Conservation (phyloP, 2,329 filamentous ascomycete genomes). For the Sporothrix globosa region DNA sequence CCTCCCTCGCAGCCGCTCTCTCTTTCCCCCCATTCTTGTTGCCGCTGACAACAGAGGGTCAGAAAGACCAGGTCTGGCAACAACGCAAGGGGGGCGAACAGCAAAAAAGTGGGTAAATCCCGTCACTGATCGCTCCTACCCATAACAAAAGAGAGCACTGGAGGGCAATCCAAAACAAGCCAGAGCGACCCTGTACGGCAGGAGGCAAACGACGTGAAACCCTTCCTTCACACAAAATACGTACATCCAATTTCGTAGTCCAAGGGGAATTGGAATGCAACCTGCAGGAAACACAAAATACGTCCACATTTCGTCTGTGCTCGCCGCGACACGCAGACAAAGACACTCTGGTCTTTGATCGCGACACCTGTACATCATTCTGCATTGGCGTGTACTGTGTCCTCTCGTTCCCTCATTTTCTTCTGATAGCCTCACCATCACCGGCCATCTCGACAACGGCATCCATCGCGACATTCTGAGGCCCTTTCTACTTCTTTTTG, state of each 20-base stretch:
- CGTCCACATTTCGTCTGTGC: conserved; percentile 2
- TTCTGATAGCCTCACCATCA: neutral
- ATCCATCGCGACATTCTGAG: neutral
- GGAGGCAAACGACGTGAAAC: conserved; percentile 15
- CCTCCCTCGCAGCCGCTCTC: conserved; percentile 15
- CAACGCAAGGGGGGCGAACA: conserved; percentile 22
- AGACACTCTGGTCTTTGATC: conserved; percentile 14
- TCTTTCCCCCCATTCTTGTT: conserved; percentile 25
- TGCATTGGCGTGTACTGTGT: conserved; percentile 10
- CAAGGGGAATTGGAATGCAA: conserved; percentile 15
- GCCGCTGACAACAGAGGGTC: conserved; percentile 29
- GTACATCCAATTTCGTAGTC: conserved; percentile 3
- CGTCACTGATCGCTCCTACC: conserved; percentile 23
- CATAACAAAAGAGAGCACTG: neutral
- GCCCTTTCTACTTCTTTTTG: neutral
- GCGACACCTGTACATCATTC: conserved; percentile 1
- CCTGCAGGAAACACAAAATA: conserved; percentile 21
- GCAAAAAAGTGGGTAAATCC: conserved; percentile 22
- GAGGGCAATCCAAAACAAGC: conserved; percentile 23
- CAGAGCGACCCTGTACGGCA: neutral
- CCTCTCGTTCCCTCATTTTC: neutral
- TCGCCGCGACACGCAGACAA: conserved; percentile 17
- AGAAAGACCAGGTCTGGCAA: conserved; percentile 15
- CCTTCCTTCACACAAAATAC: neutral
- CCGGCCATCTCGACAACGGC: neutral